Percentiles rank a stretch among this genome's conserved stretches.
These are phyloP conservation scores for Pyrus communis DNA, from an alignment of 306 rosid genomes.

Conservation along the genomic window DNA sequence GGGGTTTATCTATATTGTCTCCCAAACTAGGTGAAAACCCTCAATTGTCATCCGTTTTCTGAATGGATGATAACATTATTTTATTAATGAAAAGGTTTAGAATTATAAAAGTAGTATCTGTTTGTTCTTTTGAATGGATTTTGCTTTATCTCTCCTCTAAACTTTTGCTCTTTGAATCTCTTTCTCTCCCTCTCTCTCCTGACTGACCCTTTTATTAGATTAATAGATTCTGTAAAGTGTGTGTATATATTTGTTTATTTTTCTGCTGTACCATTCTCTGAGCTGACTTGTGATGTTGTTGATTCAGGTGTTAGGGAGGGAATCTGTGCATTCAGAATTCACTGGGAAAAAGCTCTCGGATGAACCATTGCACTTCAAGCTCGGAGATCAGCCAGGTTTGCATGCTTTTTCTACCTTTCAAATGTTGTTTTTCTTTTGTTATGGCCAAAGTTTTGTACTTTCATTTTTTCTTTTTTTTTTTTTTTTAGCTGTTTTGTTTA, in stretches of 20 bases:
- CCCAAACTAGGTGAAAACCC: not conserved
- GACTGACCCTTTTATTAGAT: not conserved
- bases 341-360: conserved; percentile 25
- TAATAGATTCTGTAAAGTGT: not conserved
- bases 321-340: conserved; percentile 41
- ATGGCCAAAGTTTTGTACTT: not conserved
- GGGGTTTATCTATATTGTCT: not conserved
- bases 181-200: not conserved
- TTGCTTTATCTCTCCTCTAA: not conserved
- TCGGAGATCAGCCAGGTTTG: conserved; percentile 32
- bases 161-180: not conserved
- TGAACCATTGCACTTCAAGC: conserved; percentile 36
- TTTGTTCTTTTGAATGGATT: not conserved
- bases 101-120: not conserved
- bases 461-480: too few relatives aligned
- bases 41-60: not conserved
- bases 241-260: not conserved
- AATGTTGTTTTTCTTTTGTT: not conserved
- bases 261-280: conserved; percentile 4
- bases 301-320: conserved; percentile 58
- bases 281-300: conserved; percentile 8
- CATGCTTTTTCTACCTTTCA: not conserved
- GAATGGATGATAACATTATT: not conserved
- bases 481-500: not conserved
- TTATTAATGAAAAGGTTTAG: not conserved